These are phyloP conservation scores for Pseudopithomyces maydicus DNA, from an alignment of 2,329 filamentous ascomycete genomes.

Conservation along the genomic window DNA sequence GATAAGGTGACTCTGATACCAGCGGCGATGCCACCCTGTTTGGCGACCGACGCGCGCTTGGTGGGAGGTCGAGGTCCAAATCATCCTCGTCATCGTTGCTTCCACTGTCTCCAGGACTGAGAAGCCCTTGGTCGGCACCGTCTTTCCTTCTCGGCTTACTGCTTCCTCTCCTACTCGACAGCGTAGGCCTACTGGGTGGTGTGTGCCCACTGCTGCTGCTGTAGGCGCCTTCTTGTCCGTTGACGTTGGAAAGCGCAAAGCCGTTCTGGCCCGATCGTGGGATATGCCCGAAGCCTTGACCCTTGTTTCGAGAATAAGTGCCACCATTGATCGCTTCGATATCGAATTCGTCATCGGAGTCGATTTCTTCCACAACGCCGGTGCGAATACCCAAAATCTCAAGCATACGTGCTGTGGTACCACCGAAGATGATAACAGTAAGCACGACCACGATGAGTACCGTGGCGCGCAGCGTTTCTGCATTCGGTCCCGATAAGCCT, in stretches of 20 bases:
- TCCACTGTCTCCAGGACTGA: conserved; percentile 54
- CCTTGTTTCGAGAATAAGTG: conserved; percentile 80
- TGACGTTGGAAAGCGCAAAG: conserved; percentile 59
- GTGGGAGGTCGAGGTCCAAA: conserved; percentile 65
- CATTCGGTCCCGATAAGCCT: conserved; percentile 80
- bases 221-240: conserved; percentile 60
- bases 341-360: conserved; percentile 98
- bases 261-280: conserved; percentile 63
- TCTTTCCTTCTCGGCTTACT: conserved; percentile 54
- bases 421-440: conserved; percentile 98
- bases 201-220: conserved; percentile 63
- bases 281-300: conserved; percentile 76
- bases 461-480: conserved; percentile 83
- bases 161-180: conserved; percentile 58
- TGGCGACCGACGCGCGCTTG: conserved; percentile 57
- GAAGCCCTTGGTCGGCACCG: conserved; percentile 59
- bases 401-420: conserved; percentile 95
- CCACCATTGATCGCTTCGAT: conserved; percentile 75
- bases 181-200: conserved; percentile 46
- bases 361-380: conserved; percentile 93
- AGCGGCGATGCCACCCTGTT: conserved; percentile 41
- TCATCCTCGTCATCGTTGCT: conserved; percentile 57
- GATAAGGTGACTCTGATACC: conserved; percentile 39
- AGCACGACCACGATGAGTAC: conserved; percentile 97
- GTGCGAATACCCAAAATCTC: conserved; percentile 97